A percentile compares a stretch with the other conserved stretches of the same genome.
Evolutionary conservation across 2,329 filamentous ascomycete genomes (phyloP).

Genomic region (Apiospora sp.): DNA sequence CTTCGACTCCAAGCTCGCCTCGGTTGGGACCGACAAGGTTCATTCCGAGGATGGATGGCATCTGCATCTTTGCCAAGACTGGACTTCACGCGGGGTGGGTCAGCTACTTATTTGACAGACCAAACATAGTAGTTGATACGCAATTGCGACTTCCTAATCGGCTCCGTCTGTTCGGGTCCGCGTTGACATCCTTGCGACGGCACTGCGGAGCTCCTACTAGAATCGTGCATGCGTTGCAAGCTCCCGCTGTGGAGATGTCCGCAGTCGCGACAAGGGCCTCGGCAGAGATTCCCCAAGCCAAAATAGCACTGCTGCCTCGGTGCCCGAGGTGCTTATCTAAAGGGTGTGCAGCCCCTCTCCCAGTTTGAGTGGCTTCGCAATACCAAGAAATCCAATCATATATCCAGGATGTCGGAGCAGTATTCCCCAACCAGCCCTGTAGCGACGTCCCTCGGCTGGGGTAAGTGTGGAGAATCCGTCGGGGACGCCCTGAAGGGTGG

Average conservation of each 20-base stretch:
- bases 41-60: neutral
- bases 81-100: neutral
- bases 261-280: neutral
- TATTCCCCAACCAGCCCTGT: neutral
- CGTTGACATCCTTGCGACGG: neutral
- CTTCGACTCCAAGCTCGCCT: neutral
- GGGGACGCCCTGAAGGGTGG: neutral
- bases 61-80: neutral
- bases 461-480: neutral
- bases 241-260: neutral
- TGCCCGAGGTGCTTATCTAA: too few relatives aligned
- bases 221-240: neutral
- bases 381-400: neutral
- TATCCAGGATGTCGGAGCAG: neutral
- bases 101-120: neutral
- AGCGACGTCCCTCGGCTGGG: neutral
- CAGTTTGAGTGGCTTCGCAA: neutral
- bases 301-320: neutral
- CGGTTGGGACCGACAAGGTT: neutral
- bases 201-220: neutral
- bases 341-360: too few relatives aligned
- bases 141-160: neutral
- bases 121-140: neutral
- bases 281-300: neutral
- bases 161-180: neutral